Evolutionary conservation across 768 basidiomycete species (phyloP), one percentile per base, ranked within the genome.

Genomic region (Hemileccinum rubropunctum): DNA sequence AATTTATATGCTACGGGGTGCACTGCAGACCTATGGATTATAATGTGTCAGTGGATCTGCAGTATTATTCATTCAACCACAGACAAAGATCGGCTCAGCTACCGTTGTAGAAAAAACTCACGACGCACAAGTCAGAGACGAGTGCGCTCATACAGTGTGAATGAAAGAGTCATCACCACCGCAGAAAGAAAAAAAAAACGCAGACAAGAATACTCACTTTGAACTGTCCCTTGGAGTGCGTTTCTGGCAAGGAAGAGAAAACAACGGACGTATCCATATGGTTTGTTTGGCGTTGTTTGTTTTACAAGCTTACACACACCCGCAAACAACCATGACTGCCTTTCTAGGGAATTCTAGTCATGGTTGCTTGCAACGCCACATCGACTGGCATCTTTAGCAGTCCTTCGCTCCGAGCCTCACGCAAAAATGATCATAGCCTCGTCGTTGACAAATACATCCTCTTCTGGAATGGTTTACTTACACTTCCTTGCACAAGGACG

Each of bases 51-150:
- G 62, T 23, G 15, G 44, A 36, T 23, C 9, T 0, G 26, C 53
- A 18, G 20, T n/a, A 30, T 8, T 17, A 10, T 5, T 26, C 40
- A 38, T 42, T 40, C 36, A 30, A 53, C 56, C 15, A 26, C 9
- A 43, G 43, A 57, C 53, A 51, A 48, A 50, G 36, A 56, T 56
- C 60, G 67, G 75, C 70, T 88, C 86, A 88, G 86, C 76, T 88
- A 88, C 86, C 86, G 86, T 88, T 88, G 86, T 88, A 88, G 83
- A 80, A 74, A 59, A 70, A 67, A 74, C 64, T 82, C 83, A 82
- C 62, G 47, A 76, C 75, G 65, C 71, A 67, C 62, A 66, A 68
- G 67, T 59, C 66, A 52, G 45, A 70, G 66, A 65, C 58, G 63
- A 59, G 67, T 66, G 66, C 64, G 71, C 78, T 88, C 84, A 72